Conservation (phyloP, 805 yeast species). For the Lipomyces chichibuensis region DNA sequence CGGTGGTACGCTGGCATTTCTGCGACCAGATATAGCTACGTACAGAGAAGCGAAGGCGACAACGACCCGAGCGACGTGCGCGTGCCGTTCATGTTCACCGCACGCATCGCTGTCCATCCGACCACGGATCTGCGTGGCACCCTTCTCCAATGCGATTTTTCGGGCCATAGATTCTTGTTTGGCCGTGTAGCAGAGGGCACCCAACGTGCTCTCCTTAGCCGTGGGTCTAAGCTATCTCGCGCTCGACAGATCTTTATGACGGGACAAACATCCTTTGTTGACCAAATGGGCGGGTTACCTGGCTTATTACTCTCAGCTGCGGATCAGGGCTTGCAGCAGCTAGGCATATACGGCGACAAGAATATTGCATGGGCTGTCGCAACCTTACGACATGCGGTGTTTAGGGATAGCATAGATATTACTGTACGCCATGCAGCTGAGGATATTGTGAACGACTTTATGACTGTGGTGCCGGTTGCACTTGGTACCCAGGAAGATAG, state of each 20-base stretch:
- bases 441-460: conserved; percentile 42
- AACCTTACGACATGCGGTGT: conserved; percentile 86
- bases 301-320: conserved; percentile 81
- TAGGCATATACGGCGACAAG: conserved; percentile 59
- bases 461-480: conserved; percentile 35
- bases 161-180: conserved; percentile 53
- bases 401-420: conserved; percentile 69
- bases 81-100: conserved; percentile 5
- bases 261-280: conserved; percentile 74
- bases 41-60: neutral
- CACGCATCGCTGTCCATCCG: conserved; percentile 26
- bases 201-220: conserved; percentile 72
- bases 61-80: neutral
- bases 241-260: conserved; percentile 71
- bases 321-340: conserved; percentile 67
- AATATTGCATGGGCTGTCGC: conserved; percentile 62
- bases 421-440: conserved; percentile 36
- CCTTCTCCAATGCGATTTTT: conserved; percentile 15
- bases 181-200: conserved; percentile 87
- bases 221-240: conserved; percentile 59
- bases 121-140: conserved; percentile 20
- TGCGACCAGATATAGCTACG: neutral
- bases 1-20: neutral
- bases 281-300: conserved; percentile 86
- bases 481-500: neutral